Base-by-base conservation (phyloP, 2,329 filamentous ascomycete genomes). In the Byssothecium circinans region DNA sequence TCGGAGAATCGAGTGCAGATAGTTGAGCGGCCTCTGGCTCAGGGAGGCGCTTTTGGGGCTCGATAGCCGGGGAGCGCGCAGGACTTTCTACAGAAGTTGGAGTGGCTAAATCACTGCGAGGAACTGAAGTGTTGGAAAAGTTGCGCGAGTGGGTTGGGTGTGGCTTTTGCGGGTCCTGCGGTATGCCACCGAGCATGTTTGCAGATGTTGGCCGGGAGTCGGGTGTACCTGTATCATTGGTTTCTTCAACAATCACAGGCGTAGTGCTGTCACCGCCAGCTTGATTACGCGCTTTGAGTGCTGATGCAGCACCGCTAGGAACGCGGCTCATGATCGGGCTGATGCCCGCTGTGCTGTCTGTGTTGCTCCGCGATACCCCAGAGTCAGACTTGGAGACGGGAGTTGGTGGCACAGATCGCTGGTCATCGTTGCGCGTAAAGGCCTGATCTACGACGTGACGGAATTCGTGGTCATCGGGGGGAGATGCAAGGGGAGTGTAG, bases 251-350 rank as follows among this genome's bases (percentile, higher is more conserved):
- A 53, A 84, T 84, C 1, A 77, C 77, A 33, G 81, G 78, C 3
- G 81, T 81, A 39, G 64, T 64, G 53, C 59, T 59, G 29, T 72
- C 71, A 66, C 53, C 70, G 55, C 52, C 73, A 53, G 47, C 67
- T 54, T 60, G 61, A 33, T 73, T 74, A 30, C 74, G 73, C 18
- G 46, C 58, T 56, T 65, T 66, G 56, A 72, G 32, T 41, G 69
- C 62, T 49, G 69, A 60, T 33, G 71, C 54, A 43, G 69, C 71
- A 39, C 69, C 68, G 48, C 78, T 78, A 5, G 79, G 75, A n/a
- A 76, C 78, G 42, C 75, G 72, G 54, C 76, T 80, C 66, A 87
- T 85, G 44, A 87, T 87, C 1, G 85, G 85, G 60, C 83, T 86
- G 52, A 87, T 83, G 22, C 75, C 75, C 40, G 79, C 77, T 8